Evolutionary conservation across 352 stramenopile species (phyloP), one percentile per base, ranked within the genome.

Genomic region (Thraustochytrium sp.): DNA sequence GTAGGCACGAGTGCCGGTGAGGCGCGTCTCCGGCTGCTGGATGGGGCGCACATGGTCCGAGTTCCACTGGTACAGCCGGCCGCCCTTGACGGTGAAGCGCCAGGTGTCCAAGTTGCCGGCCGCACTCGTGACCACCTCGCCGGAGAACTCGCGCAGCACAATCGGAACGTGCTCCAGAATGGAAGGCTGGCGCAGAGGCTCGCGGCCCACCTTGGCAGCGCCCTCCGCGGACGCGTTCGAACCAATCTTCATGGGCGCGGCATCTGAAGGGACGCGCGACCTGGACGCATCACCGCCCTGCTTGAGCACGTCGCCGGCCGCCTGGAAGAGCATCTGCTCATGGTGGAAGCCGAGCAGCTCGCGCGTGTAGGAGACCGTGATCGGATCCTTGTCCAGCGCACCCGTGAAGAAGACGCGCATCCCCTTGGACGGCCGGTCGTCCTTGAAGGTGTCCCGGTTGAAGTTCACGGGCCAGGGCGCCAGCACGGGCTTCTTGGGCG

Each of bases 401-500:
- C 65, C 65, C 29, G 40, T 62, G 38, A 78, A 62, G 65, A 78
- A 48, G 4, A 78, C 65, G 5, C 65, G 65, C 26, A 72, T 21
- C 16, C 11, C 11, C 1, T 26, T 11, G 16, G 59, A 72, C 13
- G 16, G 8, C 59, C 46, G 26, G 36, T 72, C 46, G 42, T 38
- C 29, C 8, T 46, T 38, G 40, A 72, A 72, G 2, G 26, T 21
- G 4, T 18, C 34, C 0, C 42, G 18, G 31, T 72, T 31, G 46
- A n/a, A n/a, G n/a, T n/a, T n/a, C n/a, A n/a, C n/a, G n/a, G n/a
- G n/a, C n/a, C n/a, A n/a, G n/a, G n/a, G n/a, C n/a, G n/a, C n/a
- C n/a, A n/a, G n/a, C n/a, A n/a, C n/a, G n/a, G n/a, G n/a, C n/a
- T n/a, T n/a, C n/a, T n/a, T n/a, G n/a, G n/a, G n/a, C n/a, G n/a